Conservation (phyloP, 2,329 filamentous ascomycete genomes). For the Setomelanomma holmii region DNA sequence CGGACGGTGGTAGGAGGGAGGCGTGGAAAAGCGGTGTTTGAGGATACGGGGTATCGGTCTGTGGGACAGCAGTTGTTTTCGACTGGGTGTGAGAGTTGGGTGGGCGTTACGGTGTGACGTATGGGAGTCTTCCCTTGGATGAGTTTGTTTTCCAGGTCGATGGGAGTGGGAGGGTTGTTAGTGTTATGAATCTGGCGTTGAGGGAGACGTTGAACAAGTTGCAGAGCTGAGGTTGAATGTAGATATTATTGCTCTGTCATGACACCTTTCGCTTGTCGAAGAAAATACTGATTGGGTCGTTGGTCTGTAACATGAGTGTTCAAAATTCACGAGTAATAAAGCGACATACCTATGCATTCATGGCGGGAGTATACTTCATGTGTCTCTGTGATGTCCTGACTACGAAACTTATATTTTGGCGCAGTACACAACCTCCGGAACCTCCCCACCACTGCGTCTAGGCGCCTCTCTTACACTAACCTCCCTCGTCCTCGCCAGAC, state of each 20-base stretch:
- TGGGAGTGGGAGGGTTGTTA: conserved; percentile 23
- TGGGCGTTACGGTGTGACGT: conserved; percentile 30
- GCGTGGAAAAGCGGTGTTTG: no score
- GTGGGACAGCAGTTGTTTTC: conserved; percentile 24
- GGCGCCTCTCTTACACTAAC: conserved; percentile 81
- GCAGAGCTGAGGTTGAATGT: no score
- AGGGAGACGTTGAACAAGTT: conserved; percentile 22
- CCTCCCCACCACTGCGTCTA: conserved; percentile 34
- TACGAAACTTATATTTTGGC: conserved; percentile 31
- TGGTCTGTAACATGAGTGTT: no score
- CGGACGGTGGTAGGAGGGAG: no score
- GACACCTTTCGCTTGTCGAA: no score
- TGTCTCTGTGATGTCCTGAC: no score
- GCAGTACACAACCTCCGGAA: conserved; percentile 39
- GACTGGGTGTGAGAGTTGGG: conserved; percentile 32
- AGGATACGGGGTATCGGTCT: conserved; percentile 11
- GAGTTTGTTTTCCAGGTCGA: conserved; percentile 34
- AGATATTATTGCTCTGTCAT: no score
- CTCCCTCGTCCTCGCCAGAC: conserved; percentile 86
- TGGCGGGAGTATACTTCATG: no score
- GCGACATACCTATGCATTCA: no score
- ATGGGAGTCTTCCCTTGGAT: conserved; percentile 29
- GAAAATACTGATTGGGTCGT: no score
- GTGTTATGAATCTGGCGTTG: conserved; percentile 31
- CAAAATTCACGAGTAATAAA: no score